These are phyloP conservation scores for Furcasterigmium sp. DNA, from an alignment of 2,329 filamentous ascomycete genomes.

Conservation along the genomic window DNA sequence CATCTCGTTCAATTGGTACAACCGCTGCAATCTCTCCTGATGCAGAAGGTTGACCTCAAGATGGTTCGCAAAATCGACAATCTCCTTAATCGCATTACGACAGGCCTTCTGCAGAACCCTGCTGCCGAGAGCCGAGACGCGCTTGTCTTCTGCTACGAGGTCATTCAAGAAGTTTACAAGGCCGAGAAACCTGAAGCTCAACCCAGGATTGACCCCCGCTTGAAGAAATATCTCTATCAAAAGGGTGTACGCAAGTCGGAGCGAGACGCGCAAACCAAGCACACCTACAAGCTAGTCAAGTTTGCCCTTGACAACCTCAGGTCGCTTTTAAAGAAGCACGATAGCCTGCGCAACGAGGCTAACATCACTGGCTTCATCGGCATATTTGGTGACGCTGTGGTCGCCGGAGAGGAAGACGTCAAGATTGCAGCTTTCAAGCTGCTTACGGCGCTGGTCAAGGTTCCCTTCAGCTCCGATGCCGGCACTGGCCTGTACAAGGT, in stretches of 20 bases:
- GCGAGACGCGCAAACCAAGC: constrained; percentile 67
- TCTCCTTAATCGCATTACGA: constrained; percentile 73
- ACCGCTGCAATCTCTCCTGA: constrained; percentile 72
- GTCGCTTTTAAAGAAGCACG: constrained; percentile 79
- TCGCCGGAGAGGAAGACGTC: constrained; percentile 85
- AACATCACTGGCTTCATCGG: constrained; percentile 85
- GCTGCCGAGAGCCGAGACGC: constrained; percentile 74
- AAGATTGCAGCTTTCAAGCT: constrained; percentile 83
- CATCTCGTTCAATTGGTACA: constrained; percentile 70
- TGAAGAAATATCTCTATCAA: constrained; percentile 74
- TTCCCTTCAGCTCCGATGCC: constrained; percentile 69
- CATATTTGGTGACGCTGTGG: constrained; percentile 79
- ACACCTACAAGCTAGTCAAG: constrained; percentile 80
- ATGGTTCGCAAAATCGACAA: constrained; percentile 89
- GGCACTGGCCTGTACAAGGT: constrained; percentile 63
- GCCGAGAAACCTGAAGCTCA: constrained; percentile 47
- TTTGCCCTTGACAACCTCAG: constrained; percentile 87
- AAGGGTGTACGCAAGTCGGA: constrained; percentile 72
- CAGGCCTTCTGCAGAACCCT: constrained; percentile 78
- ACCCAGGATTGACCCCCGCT: constrained; percentile 54
- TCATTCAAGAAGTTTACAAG: constrained; percentile 81
- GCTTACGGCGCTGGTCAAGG: constrained; percentile 78
- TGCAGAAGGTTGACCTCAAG: constrained; percentile 77
- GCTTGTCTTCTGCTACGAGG: constrained; percentile 90
- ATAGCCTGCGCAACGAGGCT: constrained; percentile 68